A percentile compares a stretch with the other conserved stretches of the same genome.
These are phyloP conservation scores for Litsea cubeba DNA, from an alignment of 164 flowering plant species.

Conservation along the genomic window DNA sequence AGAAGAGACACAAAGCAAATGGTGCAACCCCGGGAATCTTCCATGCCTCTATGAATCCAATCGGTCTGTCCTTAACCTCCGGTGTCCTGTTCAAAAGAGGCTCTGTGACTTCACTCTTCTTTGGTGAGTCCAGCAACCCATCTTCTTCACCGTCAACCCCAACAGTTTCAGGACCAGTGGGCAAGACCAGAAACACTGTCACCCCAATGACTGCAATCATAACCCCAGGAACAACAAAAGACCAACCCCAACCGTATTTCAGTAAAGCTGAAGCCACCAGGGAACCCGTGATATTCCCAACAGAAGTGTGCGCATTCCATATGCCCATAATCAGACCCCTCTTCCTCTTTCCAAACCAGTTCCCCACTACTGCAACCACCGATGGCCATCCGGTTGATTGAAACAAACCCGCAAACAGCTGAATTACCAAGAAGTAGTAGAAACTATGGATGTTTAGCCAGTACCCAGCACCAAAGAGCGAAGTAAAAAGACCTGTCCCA, in stretches of 20 bases:
- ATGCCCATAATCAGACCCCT: conserved; percentile 95
- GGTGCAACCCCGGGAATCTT: conserved; percentile 93
- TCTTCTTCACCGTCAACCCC: conserved; percentile 49
- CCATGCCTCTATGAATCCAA: conserved; percentile 92
- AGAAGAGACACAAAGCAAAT: conserved; percentile 92
- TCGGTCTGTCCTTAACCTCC: conserved; percentile 33
- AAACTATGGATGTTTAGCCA: conserved; percentile 75
- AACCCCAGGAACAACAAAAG: conserved; percentile 79
- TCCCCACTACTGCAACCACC: conserved; percentile 92
- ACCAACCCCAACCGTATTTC: conserved; percentile 97
- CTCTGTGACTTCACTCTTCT: conserved; percentile 34
- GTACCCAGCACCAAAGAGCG: conserved; percentile 75
- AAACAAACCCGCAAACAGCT: conserved; percentile 83
- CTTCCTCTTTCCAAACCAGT: conserved; percentile 91
- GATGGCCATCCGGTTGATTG: conserved; percentile 99
- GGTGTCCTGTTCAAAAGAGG: conserved; percentile 36
- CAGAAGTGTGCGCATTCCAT: conserved; percentile 95
- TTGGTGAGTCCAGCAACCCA: conserved; percentile 27
- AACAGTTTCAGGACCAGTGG: conserved; percentile 66
- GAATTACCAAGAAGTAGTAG: conserved; percentile 55
- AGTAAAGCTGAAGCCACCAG: conserved; percentile 68
- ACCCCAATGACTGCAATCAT: conserved; percentile 56
- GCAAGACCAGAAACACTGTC: conserved; percentile 57
- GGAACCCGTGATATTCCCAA: conserved; percentile 89
- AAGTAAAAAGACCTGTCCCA: conserved; percentile 82